A percentile compares a stretch with the other conserved stretches of the same genome.
phyloP scores from a whole-genome alignment of 2,329 filamentous ascomycete genomes.

The Trichoderma breve region DNA sequence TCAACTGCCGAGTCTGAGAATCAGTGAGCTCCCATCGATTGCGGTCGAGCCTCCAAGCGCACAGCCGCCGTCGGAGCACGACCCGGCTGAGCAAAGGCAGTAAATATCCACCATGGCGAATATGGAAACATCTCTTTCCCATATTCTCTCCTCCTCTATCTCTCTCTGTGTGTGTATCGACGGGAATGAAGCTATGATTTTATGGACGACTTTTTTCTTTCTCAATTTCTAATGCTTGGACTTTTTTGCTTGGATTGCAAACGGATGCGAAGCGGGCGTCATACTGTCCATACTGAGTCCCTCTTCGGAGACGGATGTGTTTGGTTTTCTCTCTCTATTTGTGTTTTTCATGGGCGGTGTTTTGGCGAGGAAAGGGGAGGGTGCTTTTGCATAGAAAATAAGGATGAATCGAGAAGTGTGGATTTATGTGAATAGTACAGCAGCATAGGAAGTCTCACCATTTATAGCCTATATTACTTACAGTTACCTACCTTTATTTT shows the following conservation, averaged over 20 bases:
- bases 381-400: slow-evolving; percentile 6
- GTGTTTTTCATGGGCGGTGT: slow-evolving; percentile 9
- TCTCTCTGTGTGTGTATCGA: background rate
- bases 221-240: background rate
- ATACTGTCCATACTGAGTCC: background rate
- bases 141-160: background rate
- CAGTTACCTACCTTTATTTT: background rate
- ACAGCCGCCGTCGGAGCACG: background rate
- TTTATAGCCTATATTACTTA: slow-evolving; percentile 5
- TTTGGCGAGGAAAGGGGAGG: slow-evolving; percentile 3
- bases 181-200: slow-evolving; percentile 15
- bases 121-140: background rate
- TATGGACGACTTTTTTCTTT: slow-evolving; percentile 4
- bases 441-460: background rate
- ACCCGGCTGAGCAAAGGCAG: background rate
- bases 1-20: slow-evolving; percentile 52
- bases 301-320: background rate
- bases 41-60: slow-evolving; percentile 24
- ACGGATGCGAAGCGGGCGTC: slow-evolving; percentile 14
- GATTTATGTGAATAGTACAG: background rate
- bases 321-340: background rate
- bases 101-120: slow-evolving; percentile 1
- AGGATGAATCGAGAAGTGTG: background rate
- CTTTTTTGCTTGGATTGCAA: background rate
- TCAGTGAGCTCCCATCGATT: slow-evolving; percentile 54